These are phyloP conservation scores for Paecilomyces variotii DNA, from an alignment of 2,329 filamentous ascomycete species.

Conservation along the genomic window DNA sequence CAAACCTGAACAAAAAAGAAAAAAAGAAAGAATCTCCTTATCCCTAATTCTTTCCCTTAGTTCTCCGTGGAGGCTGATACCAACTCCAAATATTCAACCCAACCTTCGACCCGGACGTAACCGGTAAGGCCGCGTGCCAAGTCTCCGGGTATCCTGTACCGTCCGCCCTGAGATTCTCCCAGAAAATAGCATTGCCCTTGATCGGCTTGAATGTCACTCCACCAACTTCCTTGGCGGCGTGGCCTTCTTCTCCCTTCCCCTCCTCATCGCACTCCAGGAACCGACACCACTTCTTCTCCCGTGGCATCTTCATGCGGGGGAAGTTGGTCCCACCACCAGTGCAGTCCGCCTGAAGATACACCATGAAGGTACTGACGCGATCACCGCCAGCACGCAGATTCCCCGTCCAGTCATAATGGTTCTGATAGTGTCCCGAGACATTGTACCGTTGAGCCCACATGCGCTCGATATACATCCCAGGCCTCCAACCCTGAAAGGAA, in stretches of 20 bases:
- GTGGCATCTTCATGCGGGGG: slow-evolving; percentile 41
- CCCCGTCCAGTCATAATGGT: slow-evolving; percentile 53
- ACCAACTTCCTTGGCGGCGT: slow-evolving; percentile 12
- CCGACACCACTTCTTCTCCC: slow-evolving; percentile 44
- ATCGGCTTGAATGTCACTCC: slow-evolving; percentile 53
- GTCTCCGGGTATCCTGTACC: slow-evolving; percentile 51
- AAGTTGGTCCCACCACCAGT: slow-evolving; percentile 56
- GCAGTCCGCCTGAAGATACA: slow-evolving; percentile 48
- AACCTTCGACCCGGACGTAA: slow-evolving; percentile 48
- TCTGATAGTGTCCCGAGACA: slow-evolving; percentile 48
- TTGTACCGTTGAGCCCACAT: slow-evolving; percentile 55
- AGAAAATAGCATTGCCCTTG: slow-evolving; percentile 53
- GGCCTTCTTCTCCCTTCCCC: slow-evolving; percentile 1
- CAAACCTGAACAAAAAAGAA: no score
- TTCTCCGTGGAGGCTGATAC: slow-evolving; percentile 37
- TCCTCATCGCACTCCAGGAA: slow-evolving; percentile 48
- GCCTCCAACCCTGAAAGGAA: slow-evolving; percentile 53
- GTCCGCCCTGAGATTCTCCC: slow-evolving; percentile 52
- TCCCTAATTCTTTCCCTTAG: neutral
- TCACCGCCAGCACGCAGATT: slow-evolving; percentile 28
- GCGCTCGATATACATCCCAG: slow-evolving; percentile 51
- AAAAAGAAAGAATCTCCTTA: neutral
- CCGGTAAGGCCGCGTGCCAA: slow-evolving; percentile 54
- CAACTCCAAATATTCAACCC: slow-evolving; percentile 60
- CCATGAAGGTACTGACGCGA: slow-evolving; percentile 54